Base-by-base conservation (phyloP, 1,284 basidiomycete species). In the Puccinia coronata region DNA sequence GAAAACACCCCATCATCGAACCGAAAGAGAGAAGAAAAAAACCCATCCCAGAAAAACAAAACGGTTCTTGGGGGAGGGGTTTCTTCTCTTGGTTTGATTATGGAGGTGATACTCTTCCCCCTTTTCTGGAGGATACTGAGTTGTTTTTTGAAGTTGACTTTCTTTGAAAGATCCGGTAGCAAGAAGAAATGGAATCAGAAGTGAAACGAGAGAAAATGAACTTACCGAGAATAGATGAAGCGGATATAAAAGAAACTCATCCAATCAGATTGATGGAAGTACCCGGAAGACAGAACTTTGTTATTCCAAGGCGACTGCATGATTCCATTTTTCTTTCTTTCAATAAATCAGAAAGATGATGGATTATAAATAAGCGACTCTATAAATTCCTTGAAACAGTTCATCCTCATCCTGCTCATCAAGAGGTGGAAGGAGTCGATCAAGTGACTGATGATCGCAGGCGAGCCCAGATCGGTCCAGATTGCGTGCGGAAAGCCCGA, bases 81-180 rank as follows among this genome's bases (percentile, higher is more conserved):
- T 18, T 61, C 20, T 18, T 69, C 9, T 31, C n/a, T 39, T 65
- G 34, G 31, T 12, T 65, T 39, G 20, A 43, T 0, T 11, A 9
- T 70, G 39, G 28, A 23, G 1, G 39, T 12, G 39, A 49, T 49
- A 20, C 53, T 71, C 53, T 16, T 71, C 36, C 25, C 39, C 49
- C n/a, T 5, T 39, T 55, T 28, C 25, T 8, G 25, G 25, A 14
- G 14, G 31, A 0, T 28, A 16, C 1, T 57, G n/a, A 18, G 18
- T 14, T 5, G 23, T 72, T 23, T 9, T 34, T 72, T 72, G 49
- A 72, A 51, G 47, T 72, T 72, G 70, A 72, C 51, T 72, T 72
- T 72, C 70, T 72, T 72, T 31, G 31, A 55, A 72, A 72, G 70
- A 72, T 72, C 70, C 70, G 34, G 55, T 2, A 34, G 41, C 28